Conservation (phyloP, 176 grass and related monocot species). For the Oryza meyeriana region DNA sequence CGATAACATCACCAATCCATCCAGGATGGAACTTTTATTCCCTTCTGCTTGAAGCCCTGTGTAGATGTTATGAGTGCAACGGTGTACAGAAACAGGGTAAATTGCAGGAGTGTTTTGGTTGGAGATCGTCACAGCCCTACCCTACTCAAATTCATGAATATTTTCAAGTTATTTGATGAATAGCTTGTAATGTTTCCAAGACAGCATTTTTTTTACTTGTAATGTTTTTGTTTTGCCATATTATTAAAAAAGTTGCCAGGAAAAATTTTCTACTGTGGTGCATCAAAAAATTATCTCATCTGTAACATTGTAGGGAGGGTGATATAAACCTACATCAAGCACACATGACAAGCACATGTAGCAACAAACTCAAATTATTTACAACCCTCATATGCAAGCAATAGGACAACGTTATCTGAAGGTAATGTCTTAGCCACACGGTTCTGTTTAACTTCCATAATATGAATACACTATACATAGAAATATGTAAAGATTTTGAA, state of each 20-base stretch:
- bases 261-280: neutral
- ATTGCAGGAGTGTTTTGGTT: neutral
- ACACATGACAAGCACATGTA: neutral
- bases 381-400: neutral
- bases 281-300: neutral
- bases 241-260: neutral
- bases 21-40: constrained; percentile 30
- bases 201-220: neutral
- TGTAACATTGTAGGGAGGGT: neutral
- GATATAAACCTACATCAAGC: neutral
- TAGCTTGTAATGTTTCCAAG: too few relatives aligned
- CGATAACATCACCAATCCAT: neutral
- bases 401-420: neutral
- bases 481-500: neutral
- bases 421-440: neutral
- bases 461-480: neutral
- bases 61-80: constrained; percentile 6
- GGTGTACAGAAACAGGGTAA: neutral
- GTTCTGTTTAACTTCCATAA: neutral
- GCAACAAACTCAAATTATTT: neutral
- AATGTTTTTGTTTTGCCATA: neutral
- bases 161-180: neutral
- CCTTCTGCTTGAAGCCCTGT: constrained; percentile 41
- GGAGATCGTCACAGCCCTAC: neutral
- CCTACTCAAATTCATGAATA: neutral